A percentile compares a stretch with the other conserved stretches of the same genome.
Evolutionary conservation across 2,329 filamentous ascomycete species (phyloP).

Genomic region (Pseudopithomyces chartarum): DNA sequence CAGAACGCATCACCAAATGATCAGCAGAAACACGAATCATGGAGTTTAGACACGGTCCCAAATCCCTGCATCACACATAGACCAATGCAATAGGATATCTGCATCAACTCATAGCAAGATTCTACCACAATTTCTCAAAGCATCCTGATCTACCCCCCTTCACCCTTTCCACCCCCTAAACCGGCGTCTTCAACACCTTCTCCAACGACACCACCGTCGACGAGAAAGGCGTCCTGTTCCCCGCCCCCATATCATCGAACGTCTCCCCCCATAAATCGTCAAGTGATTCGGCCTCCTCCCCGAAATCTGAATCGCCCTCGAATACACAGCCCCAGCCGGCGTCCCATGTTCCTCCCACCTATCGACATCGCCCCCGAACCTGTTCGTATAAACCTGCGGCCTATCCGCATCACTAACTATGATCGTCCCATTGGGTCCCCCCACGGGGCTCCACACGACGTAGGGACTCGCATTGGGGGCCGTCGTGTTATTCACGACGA

Average conservation of each 20-base stretch:
- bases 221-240: slow-evolving; percentile 17
- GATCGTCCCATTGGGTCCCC: slow-evolving; percentile 27
- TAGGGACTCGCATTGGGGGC: slow-evolving; percentile 25
- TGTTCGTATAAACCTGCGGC: slow-evolving; percentile 24
- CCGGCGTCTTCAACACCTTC: slow-evolving; percentile 11
- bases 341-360: slow-evolving; percentile 26
- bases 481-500: slow-evolving; percentile 23
- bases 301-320: slow-evolving; percentile 23
- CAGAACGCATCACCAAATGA: no score
- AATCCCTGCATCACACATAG: no score
- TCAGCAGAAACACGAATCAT: no score
- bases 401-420: slow-evolving; percentile 24
- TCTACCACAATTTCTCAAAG: no score
- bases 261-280: slow-evolving; percentile 24
- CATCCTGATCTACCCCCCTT: no score
- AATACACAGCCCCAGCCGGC: slow-evolving; percentile 24
- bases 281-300: slow-evolving; percentile 19
- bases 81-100: no score
- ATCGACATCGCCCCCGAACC: slow-evolving; percentile 17
- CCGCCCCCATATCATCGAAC: slow-evolving; percentile 15
- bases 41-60: no score
- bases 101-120: no score
- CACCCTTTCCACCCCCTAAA: not conserved
- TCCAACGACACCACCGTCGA: slow-evolving; percentile 19
- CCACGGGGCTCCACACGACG: slow-evolving; percentile 26